Evolutionary conservation across 2,329 filamentous ascomycete species (phyloP).

Genomic region (Orbilia oligospora): DNA sequence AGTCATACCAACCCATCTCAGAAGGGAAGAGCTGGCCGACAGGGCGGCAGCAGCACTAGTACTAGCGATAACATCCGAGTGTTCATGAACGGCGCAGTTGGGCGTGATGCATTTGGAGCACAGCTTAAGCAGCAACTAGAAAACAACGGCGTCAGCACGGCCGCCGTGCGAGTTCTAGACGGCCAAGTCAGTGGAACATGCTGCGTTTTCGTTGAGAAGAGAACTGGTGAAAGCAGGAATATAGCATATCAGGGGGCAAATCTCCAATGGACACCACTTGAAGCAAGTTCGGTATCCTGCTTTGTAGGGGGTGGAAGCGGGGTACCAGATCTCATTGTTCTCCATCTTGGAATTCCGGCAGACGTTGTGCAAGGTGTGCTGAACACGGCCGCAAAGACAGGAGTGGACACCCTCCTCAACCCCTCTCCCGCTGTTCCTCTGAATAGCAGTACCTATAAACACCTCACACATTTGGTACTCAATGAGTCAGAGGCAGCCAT

Average conservation of each 20-base stretch:
- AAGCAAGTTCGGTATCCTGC: constrained; percentile 2
- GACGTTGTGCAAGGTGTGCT: constrained; percentile 1
- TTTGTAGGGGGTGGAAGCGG: background rate
- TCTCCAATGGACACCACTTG: background rate
- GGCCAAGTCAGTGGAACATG: background rate
- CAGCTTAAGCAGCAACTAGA: constrained; percentile 10
- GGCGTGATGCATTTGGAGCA: background rate
- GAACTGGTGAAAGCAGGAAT: constrained; percentile 10
- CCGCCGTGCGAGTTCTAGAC: background rate
- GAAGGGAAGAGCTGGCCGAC: background rate
- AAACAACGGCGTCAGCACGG: background rate
- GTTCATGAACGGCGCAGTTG: constrained; percentile 26
- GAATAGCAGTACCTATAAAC: background rate
- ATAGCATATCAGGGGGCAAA: constrained; percentile 24
- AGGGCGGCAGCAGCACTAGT: background rate
- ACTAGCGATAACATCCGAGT: background rate
- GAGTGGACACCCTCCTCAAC: constrained; percentile 19
- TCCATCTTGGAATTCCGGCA: constrained; percentile 15
- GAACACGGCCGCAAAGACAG: background rate
- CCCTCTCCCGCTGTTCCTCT: constrained; percentile 15
- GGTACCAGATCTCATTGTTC: constrained; percentile 14
- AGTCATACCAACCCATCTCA: background rate
- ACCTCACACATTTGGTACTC: constrained; percentile 8
- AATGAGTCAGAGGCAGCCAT: constrained; percentile 21
- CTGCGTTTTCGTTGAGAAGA: constrained; percentile 24